Base-by-base conservation (phyloP, 805 yeast species). In the Starmerella lactis-condensi region DNA sequence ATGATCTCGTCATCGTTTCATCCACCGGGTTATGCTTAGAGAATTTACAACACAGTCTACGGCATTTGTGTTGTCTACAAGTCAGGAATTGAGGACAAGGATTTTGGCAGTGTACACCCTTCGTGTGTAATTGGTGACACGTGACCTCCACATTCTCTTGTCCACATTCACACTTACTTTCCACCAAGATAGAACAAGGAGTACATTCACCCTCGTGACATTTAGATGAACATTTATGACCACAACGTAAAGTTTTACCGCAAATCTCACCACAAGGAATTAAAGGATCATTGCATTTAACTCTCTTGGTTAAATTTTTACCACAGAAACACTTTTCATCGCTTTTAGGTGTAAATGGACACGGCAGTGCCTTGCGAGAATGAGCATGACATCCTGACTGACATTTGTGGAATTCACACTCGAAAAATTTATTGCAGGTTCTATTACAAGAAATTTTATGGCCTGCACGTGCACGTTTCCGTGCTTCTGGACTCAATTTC, bases 291-390 rank as follows among this genome's bases (percentile, higher is more conserved):
- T 15, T 6, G 22, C 48, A 44, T 15, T 17, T 5, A 8, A 14
- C 8, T 3, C 47, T 25, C 1, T 32, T 21, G 1, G 21, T 26
- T 3, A 29, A 31, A 11, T 14, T 18, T 21, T 33, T 36, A 3
- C 45, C 46, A 28, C 50, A 45, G n/a, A 35, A 40, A 25, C 50
- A 45, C 2, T 29, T 39, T 13, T 45, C 50, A 6, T 30, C 31
- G 11, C 26, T 32, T 4, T 4, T 18, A 1, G 47, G 46, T 26
- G 13, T 13, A 3, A 15, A 11, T 2, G 36, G 32, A 30, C 46
- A 43, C 3, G 8, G 26, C 16, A 40, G 46, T 4, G 14, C 6
- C 1, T 23, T 23, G 5, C 8, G 21, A 8, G 22, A 19, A 12
- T 8, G 24, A 10, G 24, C 21, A 33, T 41, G 45, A 14, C 45